phyloP scores from a whole-genome alignment of 2,329 filamentous ascomycete species.

The Chaetomiaceae sp. region DNA sequence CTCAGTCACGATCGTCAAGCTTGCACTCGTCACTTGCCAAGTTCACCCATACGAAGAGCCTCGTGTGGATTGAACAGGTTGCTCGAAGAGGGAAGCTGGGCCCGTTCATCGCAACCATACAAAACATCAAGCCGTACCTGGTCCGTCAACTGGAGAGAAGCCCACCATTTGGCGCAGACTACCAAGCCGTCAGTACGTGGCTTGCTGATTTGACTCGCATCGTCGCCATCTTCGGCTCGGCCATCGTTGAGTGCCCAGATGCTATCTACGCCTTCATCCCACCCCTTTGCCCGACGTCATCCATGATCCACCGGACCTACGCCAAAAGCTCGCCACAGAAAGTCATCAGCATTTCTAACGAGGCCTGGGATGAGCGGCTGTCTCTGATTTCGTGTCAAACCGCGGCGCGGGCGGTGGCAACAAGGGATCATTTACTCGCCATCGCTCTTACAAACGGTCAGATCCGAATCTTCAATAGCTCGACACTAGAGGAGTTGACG shows the following conservation, averaged over 20 bases:
- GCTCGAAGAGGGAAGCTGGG: not conserved
- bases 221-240: not conserved
- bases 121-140: not conserved
- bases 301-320: conserved; percentile 4
- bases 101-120: not conserved
- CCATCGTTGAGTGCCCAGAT: conserved; percentile 2
- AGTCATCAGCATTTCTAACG: not conserved
- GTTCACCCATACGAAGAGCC: conserved; percentile 29
- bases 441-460: not conserved
- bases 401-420: not conserved
- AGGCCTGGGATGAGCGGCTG: conserved; percentile 2
- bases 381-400: not conserved
- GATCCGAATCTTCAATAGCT: not conserved
- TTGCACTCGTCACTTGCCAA: conserved; percentile 20
- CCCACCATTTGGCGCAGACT: not conserved
- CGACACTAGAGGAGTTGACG: not conserved
- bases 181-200: not conserved
- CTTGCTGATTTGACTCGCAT: not conserved
- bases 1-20: conserved; percentile 19
- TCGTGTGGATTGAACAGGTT: conserved; percentile 31
- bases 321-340: not conserved
- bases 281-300: conserved; percentile 3
- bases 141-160: not conserved
- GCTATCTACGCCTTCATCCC: conserved; percentile 9
- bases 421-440: not conserved